These are phyloP conservation scores for Rutstroemia sp. DNA, from an alignment of 2,329 filamentous ascomycete genomes.

Conservation along the genomic window DNA sequence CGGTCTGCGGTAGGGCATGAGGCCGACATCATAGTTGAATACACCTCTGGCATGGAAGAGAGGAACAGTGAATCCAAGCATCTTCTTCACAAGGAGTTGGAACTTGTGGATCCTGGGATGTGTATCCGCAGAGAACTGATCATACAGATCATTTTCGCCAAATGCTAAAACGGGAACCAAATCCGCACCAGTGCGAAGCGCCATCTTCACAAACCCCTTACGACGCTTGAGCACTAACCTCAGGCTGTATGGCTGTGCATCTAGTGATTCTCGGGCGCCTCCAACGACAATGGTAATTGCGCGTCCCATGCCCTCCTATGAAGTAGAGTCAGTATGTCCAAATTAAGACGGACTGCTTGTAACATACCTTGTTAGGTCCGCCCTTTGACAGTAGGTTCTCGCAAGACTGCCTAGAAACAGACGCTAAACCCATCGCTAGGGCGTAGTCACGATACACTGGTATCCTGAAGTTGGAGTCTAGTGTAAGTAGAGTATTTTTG, in stretches of 20 bases:
- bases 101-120: slow-evolving; percentile 74
- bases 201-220: slow-evolving; percentile 91
- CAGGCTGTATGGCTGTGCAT: slow-evolving; percentile 71
- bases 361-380: slow-evolving; percentile 51
- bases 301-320: slow-evolving; percentile 75
- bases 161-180: slow-evolving; percentile 88
- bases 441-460: slow-evolving; percentile 93
- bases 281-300: slow-evolving; percentile 94
- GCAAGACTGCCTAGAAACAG: slow-evolving; percentile 86
- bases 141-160: slow-evolving; percentile 93
- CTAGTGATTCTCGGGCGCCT: slow-evolving; percentile 84
- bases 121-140: slow-evolving; percentile 70
- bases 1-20: slow-evolving; percentile 86
- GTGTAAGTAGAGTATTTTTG: slow-evolving; percentile 83
- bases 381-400: slow-evolving; percentile 79
- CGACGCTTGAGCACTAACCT: slow-evolving; percentile 74
- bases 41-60: slow-evolving; percentile 85
- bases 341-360: neutral
- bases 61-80: slow-evolving; percentile 87
- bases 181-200: slow-evolving; percentile 85
- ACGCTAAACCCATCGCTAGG: slow-evolving; percentile 78
- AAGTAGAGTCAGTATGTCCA: slow-evolving; percentile 1
- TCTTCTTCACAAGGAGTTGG: slow-evolving; percentile 77
- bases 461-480: slow-evolving; percentile 93
- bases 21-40: slow-evolving; percentile 95